Evolutionary conservation across 805 yeast genomes (phyloP).

Genomic region (Cyberlindnera lachancei): DNA sequence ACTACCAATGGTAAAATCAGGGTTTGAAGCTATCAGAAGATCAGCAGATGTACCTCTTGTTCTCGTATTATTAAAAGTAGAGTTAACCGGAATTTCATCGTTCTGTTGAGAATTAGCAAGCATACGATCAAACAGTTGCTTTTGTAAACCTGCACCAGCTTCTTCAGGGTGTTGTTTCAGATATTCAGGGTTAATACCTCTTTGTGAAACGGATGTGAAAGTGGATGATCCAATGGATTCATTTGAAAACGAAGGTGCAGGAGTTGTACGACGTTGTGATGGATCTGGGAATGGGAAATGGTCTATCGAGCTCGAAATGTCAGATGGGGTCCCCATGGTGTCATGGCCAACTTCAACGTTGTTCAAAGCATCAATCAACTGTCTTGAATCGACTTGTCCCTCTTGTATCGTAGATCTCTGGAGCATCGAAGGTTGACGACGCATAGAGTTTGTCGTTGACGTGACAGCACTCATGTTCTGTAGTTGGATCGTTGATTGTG

Average conservation of each 20-base stretch:
- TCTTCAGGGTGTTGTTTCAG: constrained; percentile 24
- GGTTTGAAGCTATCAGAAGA: constrained; percentile 17
- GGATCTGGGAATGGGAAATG: constrained; percentile 20
- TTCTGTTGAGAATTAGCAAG: too few species aligned
- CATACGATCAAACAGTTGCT: background rate
- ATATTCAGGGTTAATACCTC: constrained; percentile 60
- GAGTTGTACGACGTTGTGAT: constrained; percentile 19
- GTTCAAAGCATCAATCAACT: too few species aligned
- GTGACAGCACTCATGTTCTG: constrained; percentile 16
- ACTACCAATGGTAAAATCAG: constrained; percentile 15
- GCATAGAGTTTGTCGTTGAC: constrained; percentile 7
- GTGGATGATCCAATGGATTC: constrained; percentile 39
- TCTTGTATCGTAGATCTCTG: constrained; percentile 14
- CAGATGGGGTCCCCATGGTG: too few species aligned
- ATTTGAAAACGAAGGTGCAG: constrained; percentile 25
- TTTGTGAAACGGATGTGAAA: constrained; percentile 71
- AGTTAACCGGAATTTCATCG: too few species aligned
- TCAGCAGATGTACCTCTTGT: constrained; percentile 6
- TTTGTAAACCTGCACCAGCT: background rate
- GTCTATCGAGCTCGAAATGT: constrained; percentile 1
- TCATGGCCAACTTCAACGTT: background rate
- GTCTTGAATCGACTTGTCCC: too few species aligned
- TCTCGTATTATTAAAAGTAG: background rate
- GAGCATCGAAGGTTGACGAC: constrained; percentile 11
- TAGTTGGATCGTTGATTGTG: constrained; percentile 17